Evolutionary conservation across 257 asterid species (phyloP), one percentile per base, ranked within the genome.

Genomic region (Nicotiana sylvestris): DNA sequence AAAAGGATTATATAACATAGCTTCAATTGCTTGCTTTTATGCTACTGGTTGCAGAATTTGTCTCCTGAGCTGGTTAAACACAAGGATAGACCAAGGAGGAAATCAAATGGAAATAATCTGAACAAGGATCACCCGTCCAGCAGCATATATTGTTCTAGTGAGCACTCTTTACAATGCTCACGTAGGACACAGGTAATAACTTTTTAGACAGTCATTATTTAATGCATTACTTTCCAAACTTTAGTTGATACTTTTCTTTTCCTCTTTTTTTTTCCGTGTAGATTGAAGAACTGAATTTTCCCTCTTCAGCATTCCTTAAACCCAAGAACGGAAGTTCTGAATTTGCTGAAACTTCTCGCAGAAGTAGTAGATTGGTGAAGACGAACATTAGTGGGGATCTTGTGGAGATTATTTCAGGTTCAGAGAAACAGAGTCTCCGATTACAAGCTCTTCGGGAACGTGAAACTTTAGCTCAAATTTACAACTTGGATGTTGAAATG

Each of bases 301-400:
- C 72, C 32, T 56, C 76, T 64, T 46, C 83, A 6, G 65, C 76
- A 65, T 81, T 60, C 51, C 37, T 33, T 66, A 66, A 35, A 81
- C 33, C 81, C 61, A 85, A 77, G 58, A 67, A 82, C 65, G 39
- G 85, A 29, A 30, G 76, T 49, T 66, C 30, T 32, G 57, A 56
- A 9, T 66, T 62, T 78, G 65, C 77, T 56, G 85, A 82, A 78
- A 37, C 84, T 78, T 88, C 77, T 81, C 29, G 78, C 77, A 90
- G 83, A 85, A 81, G 90, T 76, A 90, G 88, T 81, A 88, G 91
- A 86, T 88, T 91, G 84, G 94, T 88, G 81, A 93, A 91, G 85
- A 92, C 86, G 86, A 90, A 86, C 4, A 65, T 4, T 74, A 81
- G 55, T 82, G 30, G 65, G 84, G 89, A 83, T 62, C 86, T 81